These are phyloP conservation scores for Nadsonia starkeyi-henricii DNA, from an alignment of 1,139 yeast genomes.

Conservation along the genomic window DNA sequence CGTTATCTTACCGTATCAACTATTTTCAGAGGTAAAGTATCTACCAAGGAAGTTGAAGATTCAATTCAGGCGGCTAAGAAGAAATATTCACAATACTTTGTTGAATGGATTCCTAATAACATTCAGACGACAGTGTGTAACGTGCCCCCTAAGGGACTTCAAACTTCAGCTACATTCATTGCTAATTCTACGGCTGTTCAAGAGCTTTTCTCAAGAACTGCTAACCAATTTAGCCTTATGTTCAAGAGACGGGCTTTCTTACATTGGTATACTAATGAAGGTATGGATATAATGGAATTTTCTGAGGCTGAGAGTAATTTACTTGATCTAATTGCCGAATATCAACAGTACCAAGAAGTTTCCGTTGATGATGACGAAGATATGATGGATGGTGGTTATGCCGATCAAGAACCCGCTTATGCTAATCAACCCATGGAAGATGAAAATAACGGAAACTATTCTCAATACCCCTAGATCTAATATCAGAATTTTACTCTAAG, in stretches of 20 bases:
- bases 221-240: slow-evolving; percentile 84
- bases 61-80: slow-evolving; percentile 80
- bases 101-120: slow-evolving; percentile 94
- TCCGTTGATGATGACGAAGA: slow-evolving; percentile 57
- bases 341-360: slow-evolving; percentile 86
- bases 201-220: slow-evolving; percentile 79
- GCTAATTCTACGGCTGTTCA: slow-evolving; percentile 90
- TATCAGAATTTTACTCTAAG: background rate
- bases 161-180: slow-evolving; percentile 82
- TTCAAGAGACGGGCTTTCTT: slow-evolving; percentile 87
- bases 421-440: slow-evolving; percentile 8
- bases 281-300: slow-evolving; percentile 91
- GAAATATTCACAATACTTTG: slow-evolving; percentile 68
- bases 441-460: background rate
- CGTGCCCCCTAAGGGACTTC: slow-evolving; percentile 74
- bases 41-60: slow-evolving; percentile 86
- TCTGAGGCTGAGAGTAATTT: slow-evolving; percentile 78
- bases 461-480: background rate
- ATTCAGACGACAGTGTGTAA: slow-evolving; percentile 90
- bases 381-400: slow-evolving; percentile 36
- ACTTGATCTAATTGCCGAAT: slow-evolving; percentile 78
- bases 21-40: slow-evolving; percentile 84
- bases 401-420: slow-evolving; percentile 16
- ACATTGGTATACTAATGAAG: slow-evolving; percentile 91
- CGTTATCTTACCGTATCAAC: slow-evolving; percentile 91